Conservation (phyloP, 208 protist species). For the Trichomonas gallinae region DNA sequence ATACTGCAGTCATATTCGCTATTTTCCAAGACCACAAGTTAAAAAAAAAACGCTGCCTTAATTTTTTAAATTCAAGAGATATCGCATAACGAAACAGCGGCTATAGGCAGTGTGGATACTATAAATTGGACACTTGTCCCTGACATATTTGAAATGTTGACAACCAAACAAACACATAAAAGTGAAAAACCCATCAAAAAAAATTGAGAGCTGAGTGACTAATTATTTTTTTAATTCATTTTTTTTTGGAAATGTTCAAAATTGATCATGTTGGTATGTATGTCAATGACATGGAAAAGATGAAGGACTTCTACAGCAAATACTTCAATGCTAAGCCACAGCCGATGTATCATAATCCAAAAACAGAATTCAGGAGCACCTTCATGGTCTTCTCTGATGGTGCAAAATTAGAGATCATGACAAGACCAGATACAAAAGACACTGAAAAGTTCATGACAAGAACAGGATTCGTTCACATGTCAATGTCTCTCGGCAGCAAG, state of each 20-base stretch:
- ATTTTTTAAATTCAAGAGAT: too few relatives aligned
- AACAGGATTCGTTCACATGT: not conserved
- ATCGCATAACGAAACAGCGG: too few relatives aligned
- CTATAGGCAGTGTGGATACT: too few relatives aligned
- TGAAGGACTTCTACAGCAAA: not conserved
- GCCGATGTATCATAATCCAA: not conserved
- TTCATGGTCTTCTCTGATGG: not conserved
- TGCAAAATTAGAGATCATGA: not conserved
- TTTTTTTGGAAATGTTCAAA: not conserved
- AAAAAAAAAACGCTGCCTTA: too few relatives aligned
- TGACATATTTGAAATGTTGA: too few relatives aligned
- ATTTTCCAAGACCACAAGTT: too few relatives aligned
- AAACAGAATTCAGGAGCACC: not conserved
- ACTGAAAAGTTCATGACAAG: not conserved
- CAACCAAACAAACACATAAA: too few relatives aligned
- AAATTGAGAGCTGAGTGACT: not conserved
- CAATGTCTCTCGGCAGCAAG: not conserved
- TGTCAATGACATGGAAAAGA: not conserved
- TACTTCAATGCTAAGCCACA: not conserved
- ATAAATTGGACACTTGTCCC: too few relatives aligned
- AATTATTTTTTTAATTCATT: not conserved
- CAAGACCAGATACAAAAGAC: not conserved
- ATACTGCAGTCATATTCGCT: too few relatives aligned
- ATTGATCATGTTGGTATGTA: not conserved
- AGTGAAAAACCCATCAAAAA: not conserved